Percentiles rank a stretch among this genome's conserved stretches.
These are phyloP conservation scores for Candida pini DNA, from an alignment of 805 yeast species.

Conservation along the genomic window DNA sequence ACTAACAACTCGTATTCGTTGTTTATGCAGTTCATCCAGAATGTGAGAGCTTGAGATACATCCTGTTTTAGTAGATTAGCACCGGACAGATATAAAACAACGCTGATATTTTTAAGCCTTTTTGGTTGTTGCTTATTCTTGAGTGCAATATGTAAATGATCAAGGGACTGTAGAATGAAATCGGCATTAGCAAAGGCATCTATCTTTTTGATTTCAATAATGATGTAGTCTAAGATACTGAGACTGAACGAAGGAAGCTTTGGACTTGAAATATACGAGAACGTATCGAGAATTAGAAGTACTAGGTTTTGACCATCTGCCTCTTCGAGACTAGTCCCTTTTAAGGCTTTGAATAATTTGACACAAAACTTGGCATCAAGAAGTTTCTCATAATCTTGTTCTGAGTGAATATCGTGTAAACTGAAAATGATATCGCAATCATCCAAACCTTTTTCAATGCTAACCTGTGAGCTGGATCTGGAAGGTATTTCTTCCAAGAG, in stretches of 20 bases:
- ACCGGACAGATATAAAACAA: constrained; percentile 38
- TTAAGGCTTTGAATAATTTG: no score
- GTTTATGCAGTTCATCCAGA: constrained; percentile 26
- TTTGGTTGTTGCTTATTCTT: constrained; percentile 25
- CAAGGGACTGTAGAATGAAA: constrained; percentile 6
- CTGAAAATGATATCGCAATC: no score
- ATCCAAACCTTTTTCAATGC: no score
- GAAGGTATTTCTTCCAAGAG: no score
- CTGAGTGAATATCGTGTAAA: no score
- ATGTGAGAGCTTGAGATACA: constrained; percentile 9
- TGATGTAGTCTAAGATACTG: constrained; percentile 16
- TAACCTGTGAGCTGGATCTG: no score
- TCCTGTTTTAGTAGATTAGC: constrained; percentile 14
- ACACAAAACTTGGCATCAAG: no score
- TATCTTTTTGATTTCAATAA: constrained; percentile 14
- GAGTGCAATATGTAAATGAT: constrained; percentile 14
- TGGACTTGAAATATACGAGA: no score
- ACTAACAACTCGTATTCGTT: constrained; percentile 26
- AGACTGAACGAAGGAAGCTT: constrained; percentile 3
- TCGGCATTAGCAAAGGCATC: constrained; percentile 2
- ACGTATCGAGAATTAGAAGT: no score
- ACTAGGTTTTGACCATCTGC: no score
- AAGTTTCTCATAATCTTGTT: no score
- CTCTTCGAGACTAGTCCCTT: no score
- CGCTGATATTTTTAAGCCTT: constrained; percentile 42